Evolutionary conservation across 1,139 yeast genomes (phyloP).

Genomic region (Saccharomyces hybrid): DNA sequence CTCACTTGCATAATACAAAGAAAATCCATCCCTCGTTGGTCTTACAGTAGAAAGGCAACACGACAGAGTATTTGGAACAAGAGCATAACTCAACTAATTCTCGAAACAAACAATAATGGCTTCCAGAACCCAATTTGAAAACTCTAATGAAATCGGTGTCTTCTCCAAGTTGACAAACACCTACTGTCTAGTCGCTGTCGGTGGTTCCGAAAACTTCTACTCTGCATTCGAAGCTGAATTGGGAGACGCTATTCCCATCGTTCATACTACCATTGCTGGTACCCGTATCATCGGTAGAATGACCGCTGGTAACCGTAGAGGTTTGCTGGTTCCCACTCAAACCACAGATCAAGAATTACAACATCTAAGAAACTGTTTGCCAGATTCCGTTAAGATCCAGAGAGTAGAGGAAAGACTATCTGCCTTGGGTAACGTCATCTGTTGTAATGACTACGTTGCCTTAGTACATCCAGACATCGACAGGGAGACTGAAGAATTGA

Average conservation of each 20-base stretch:
- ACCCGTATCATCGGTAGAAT: slow-evolving; percentile 96
- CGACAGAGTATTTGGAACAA: neutral
- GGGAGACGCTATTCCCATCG: slow-evolving; percentile 93
- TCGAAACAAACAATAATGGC: slow-evolving; percentile 36
- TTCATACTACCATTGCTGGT: slow-evolving; percentile 96
- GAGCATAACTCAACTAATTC: neutral
- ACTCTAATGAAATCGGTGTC: slow-evolving; percentile 97
- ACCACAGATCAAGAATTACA: slow-evolving; percentile 99
- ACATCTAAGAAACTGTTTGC: slow-evolving; percentile 94
- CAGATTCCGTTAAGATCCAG: slow-evolving; percentile 91
- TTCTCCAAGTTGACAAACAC: slow-evolving; percentile 95
- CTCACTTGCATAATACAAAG: neutral
- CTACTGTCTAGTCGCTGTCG: slow-evolving; percentile 92
- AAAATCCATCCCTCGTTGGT: neutral
- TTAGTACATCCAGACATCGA: slow-evolving; percentile 98
- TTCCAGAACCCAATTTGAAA: slow-evolving; percentile 73
- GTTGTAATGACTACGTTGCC: slow-evolving; percentile 98
- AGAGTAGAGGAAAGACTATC: slow-evolving; percentile 96
- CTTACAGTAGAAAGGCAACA: neutral
- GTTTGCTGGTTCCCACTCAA: slow-evolving; percentile 92
- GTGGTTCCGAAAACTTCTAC: slow-evolving; percentile 97
- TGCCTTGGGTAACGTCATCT: slow-evolving; percentile 94
- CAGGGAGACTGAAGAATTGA: slow-evolving; percentile 97
- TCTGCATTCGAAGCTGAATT: slow-evolving; percentile 95
- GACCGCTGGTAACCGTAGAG: slow-evolving; percentile 99